Conservation (phyloP, 2,329 filamentous ascomycete species). For the Hirsutella thompsonii region DNA sequence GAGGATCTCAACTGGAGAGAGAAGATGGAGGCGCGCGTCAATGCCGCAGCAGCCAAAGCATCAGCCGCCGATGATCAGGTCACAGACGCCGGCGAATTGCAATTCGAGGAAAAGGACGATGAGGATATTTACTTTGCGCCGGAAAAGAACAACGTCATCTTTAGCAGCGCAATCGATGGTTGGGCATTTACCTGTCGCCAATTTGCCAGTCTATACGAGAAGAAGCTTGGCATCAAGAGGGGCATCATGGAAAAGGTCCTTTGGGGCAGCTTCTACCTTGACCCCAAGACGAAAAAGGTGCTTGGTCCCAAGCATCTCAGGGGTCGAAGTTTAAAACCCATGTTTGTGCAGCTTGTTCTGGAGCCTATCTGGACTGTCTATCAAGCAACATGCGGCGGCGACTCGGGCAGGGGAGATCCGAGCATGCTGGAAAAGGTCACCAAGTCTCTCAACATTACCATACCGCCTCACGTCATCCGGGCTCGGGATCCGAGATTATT, state of each 20-base stretch:
- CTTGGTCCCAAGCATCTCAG: constrained; percentile 86
- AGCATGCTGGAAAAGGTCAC: constrained; percentile 84
- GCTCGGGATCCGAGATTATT: constrained; percentile 75
- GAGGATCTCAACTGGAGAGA: constrained; percentile 95
- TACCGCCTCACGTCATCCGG: constrained; percentile 72
- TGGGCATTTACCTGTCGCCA: constrained; percentile 97
- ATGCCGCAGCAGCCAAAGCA: constrained; percentile 54
- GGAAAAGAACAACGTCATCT: constrained; percentile 98
- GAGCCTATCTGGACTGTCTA: constrained; percentile 97
- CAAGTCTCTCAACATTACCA: constrained; percentile 73
- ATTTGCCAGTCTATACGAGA: constrained; percentile 87
- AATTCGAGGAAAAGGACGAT: constrained; percentile 85
- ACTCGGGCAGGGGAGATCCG: constrained; percentile 72
- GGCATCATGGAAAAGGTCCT: constrained; percentile 81
- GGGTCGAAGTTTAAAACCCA: constrained; percentile 79
- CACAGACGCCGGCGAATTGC: constrained; percentile 43
- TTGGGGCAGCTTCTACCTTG: constrained; percentile 94
- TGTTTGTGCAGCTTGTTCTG: constrained; percentile 93
- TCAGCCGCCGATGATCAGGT: constrained; percentile 30
- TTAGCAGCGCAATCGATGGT: constrained; percentile 94
- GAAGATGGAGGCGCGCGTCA: constrained; percentile 75
- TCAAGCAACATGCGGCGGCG: constrained; percentile 73
- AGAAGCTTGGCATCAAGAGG: constrained; percentile 91
- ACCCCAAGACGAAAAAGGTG: constrained; percentile 93
- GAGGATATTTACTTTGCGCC: constrained; percentile 97